These are phyloP conservation scores for Chaetothyriales sp. DNA, from an alignment of 2,329 filamentous ascomycete species.

Conservation along the genomic window DNA sequence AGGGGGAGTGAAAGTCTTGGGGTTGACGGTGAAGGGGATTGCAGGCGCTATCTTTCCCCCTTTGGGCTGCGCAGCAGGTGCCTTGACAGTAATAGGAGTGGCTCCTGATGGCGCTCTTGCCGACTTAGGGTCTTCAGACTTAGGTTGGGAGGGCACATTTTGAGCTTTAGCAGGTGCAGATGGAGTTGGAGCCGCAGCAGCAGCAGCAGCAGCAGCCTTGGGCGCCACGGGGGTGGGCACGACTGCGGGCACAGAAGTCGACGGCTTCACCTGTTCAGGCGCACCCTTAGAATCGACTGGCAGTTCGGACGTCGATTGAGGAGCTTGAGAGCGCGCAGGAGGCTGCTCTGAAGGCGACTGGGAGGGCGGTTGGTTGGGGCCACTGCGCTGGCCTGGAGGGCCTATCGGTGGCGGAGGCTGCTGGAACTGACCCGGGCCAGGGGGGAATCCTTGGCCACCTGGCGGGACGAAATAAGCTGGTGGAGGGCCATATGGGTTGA, in stretches of 20 bases:
- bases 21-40: conserved; percentile 26
- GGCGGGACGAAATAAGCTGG: conserved; percentile 57
- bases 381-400: conserved; percentile 34
- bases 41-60: conserved; percentile 31
- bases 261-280: conserved; percentile 14
- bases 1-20: conserved; percentile 24
- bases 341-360: conserved; percentile 16
- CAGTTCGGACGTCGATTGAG: conserved; percentile 29
- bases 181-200: conserved; percentile 10
- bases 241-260: background rate
- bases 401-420: conserved; percentile 42
- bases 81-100: conserved; percentile 9
- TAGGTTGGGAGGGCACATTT: conserved; percentile 11
- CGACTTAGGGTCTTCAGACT: conserved; percentile 15
- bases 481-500: conserved; percentile 55
- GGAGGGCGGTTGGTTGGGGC: conserved; percentile 20
- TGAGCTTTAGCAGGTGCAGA: background rate
- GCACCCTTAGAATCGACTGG: conserved; percentile 28
- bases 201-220: conserved; percentile 18
- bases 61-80: conserved; percentile 21
- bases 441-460: conserved; percentile 60
- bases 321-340: conserved; percentile 17
- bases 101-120: conserved; percentile 14
- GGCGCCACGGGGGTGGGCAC: conserved; percentile 19
- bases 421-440: conserved; percentile 38